These are phyloP conservation scores for Alternaria sp. DNA, from an alignment of 2,329 filamentous ascomycete genomes.

Conservation along the genomic window DNA sequence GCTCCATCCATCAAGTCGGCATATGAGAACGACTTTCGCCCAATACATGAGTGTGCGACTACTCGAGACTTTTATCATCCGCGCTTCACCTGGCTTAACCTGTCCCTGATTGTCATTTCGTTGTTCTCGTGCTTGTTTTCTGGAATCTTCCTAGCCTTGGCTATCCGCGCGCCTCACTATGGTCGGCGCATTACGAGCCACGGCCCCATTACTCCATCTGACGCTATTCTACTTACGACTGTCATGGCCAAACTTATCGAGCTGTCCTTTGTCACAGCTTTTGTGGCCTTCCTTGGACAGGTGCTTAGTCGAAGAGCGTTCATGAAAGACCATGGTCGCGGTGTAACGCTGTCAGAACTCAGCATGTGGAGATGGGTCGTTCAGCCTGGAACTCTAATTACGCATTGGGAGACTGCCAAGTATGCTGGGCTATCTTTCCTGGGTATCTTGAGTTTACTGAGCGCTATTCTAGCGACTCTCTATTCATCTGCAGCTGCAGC, in stretches of 20 bases:
- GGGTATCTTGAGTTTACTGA: conserved; percentile 69
- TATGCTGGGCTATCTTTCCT: conserved; percentile 71
- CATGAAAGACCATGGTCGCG: conserved; percentile 62
- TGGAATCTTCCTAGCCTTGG: conserved; percentile 71
- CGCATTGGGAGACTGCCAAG: conserved; percentile 70
- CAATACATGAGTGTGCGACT: conserved; percentile 49
- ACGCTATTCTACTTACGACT: conserved; percentile 72
- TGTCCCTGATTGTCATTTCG: conserved; percentile 56
- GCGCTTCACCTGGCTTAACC: conserved; percentile 58
- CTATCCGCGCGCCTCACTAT: conserved; percentile 69
- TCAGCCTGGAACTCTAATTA: conserved; percentile 68
- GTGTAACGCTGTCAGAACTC: conserved; percentile 78
- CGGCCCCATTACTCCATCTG: conserved; percentile 64
- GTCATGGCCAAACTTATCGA: conserved; percentile 80
- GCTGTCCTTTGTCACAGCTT: conserved; percentile 78
- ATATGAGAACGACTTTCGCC: conserved; percentile 48
- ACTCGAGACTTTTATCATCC: conserved; percentile 50
- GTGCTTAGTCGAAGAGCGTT: conserved; percentile 75
- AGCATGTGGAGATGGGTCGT: conserved; percentile 76
- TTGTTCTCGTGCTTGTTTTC: conserved; percentile 71
- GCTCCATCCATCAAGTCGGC: conserved; percentile 47
- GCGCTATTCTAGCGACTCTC: conserved; percentile 71
- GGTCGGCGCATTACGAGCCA: conserved; percentile 64
- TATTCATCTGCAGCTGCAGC: conserved; percentile 81
- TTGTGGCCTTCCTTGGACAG: conserved; percentile 78